These are phyloP conservation scores for Capronia epimyces DNA, from an alignment of 2,329 filamentous ascomycete species.

Conservation along the genomic window DNA sequence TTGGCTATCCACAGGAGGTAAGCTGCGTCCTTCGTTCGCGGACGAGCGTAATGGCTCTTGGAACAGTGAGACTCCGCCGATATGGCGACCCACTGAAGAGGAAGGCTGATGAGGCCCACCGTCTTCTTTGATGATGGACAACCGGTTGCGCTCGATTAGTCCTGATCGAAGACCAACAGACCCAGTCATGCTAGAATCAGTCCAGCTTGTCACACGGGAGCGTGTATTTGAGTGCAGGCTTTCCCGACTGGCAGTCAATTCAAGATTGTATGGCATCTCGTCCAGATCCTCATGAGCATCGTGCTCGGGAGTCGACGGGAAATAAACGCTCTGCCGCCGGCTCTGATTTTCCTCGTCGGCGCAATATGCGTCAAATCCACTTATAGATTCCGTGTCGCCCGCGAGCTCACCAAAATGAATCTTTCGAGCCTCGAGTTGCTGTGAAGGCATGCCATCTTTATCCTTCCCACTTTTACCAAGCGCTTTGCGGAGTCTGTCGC, in stretches of 20 bases:
- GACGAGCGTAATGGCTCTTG: constrained; percentile 29
- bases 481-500: constrained; percentile 38
- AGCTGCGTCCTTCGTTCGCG: constrained; percentile 19
- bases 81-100: constrained; percentile 29
- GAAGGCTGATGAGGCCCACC: constrained; percentile 32
- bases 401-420: constrained; percentile 28
- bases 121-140: constrained; percentile 44
- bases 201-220: constrained; percentile 48
- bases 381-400: constrained; percentile 16
- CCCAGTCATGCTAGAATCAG: constrained; percentile 40
- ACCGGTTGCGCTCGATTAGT: constrained; percentile 34
- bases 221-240: constrained; percentile 26
- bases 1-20: constrained; percentile 35
- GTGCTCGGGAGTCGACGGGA: constrained; percentile 7
- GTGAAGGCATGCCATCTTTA: constrained; percentile 25
- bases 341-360: constrained; percentile 5
- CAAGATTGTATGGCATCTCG: constrained; percentile 15
- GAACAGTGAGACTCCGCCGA: constrained; percentile 31
- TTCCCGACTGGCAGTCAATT: constrained; percentile 19
- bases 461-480: constrained; percentile 35
- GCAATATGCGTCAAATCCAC: constrained; percentile 19
- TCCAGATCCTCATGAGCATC: constrained; percentile 17
- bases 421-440: constrained; percentile 28
- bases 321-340: constrained; percentile 10
- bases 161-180: constrained; percentile 35